Base-by-base conservation (phyloP, 257 asterid species). In the Coffea eugenioides region DNA sequence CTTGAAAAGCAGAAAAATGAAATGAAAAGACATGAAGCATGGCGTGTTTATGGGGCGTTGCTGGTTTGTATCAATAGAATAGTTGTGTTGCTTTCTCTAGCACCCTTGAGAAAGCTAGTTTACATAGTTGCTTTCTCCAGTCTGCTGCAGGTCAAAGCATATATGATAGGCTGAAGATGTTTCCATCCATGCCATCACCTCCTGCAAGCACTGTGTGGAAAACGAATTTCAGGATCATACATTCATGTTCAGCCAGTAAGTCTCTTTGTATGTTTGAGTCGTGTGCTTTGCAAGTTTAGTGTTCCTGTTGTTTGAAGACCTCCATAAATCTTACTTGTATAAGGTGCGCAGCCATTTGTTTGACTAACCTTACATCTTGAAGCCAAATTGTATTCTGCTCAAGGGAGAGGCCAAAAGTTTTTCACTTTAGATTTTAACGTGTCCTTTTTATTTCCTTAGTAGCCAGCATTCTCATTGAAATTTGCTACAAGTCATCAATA, bases 11-110 rank as follows among this genome's bases (percentile, higher is more conserved):
- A 95, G 86, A 95, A 90, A 85, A 93, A 95, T 86, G 98, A 92
- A 89, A 83, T 89, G 85, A 95, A 95, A 88, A 89, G 99, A 84
- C 96, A 89, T 78, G 99, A 95, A 86, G 97, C 99, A 56, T 93
- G 98, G 99, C 92, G 90, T 84, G 96, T 93, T 43, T 92, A 91
- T 78, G 99, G 99, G 81, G 98, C 96, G 49, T 84, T 95, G 78
- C 71, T 79, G 82, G 82, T 79, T 31, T 6, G 74, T 48, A 25
- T 21, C 31, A 15, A 49, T 21, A 21, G 10, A n/a, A 9, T 7
- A 41, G 3, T 75, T 41, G 23, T 61, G 71, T 36, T 75, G 8
- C 59, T 59, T 61, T 41, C 23, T 61, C 76, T 88, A 94, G 97
- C 87, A 80, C 85, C 71, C 68, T 41, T 71, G 62, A 9, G 72